Evolutionary conservation across 2,329 filamentous ascomycete genomes (phyloP).

Genomic region (Ophiostoma tasmaniense): DNA sequence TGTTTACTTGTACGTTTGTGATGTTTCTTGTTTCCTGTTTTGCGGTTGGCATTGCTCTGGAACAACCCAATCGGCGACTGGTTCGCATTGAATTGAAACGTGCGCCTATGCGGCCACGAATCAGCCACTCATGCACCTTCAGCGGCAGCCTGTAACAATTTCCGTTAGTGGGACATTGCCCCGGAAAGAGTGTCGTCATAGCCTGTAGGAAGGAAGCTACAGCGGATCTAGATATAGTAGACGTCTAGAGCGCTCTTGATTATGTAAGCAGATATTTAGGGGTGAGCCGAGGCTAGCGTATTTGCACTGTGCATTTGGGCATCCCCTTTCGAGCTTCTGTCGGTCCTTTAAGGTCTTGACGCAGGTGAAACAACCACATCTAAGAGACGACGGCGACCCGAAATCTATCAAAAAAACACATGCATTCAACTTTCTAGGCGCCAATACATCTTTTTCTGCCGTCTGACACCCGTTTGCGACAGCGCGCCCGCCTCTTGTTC

Average conservation of each 20-base stretch:
- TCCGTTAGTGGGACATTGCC: not conserved
- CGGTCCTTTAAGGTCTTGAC: not conserved
- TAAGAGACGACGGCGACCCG: not conserved
- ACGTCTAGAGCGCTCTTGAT: not conserved
- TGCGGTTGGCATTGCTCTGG: not conserved
- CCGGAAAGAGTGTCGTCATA: constrained; percentile 4
- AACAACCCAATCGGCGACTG: not conserved
- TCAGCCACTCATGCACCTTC: not conserved
- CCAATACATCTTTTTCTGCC: not conserved
- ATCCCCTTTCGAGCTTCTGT: not conserved
- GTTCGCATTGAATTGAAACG: not conserved
- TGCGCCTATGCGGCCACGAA: not conserved
- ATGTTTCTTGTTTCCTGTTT: not conserved
- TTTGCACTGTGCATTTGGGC: not conserved
- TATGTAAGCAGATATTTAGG: not conserved
- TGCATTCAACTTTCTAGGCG: not conserved
- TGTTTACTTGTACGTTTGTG: not conserved
- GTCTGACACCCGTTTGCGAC: not conserved
- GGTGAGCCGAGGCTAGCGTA: not conserved
- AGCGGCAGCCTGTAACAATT: not conserved
- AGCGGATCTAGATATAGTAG: no score
- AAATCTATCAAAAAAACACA: not conserved
- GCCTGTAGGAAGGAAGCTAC: not conserved
- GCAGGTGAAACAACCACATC: not conserved
- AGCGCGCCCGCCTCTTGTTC: not conserved